These are phyloP conservation scores for Ophiocordyceps australis DNA, from an alignment of 2,329 filamentous ascomycete genomes.

Conservation along the genomic window DNA sequence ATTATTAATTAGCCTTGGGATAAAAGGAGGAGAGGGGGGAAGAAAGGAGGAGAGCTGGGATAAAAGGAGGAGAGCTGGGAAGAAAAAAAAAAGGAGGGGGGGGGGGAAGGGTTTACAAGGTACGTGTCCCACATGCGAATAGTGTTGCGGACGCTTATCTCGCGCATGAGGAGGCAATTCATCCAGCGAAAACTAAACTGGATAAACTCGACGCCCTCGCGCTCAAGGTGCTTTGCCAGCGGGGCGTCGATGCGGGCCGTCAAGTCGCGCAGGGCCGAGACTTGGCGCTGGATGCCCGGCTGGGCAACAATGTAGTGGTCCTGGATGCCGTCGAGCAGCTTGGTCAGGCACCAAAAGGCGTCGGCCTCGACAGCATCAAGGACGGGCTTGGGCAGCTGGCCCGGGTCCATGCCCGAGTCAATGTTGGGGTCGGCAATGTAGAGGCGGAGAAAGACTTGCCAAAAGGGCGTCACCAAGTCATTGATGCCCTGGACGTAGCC, in stretches of 20 bases:
- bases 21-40: neutral
- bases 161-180: constrained; percentile 96
- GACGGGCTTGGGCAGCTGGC: constrained; percentile 76
- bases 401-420: constrained; percentile 89
- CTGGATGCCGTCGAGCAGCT: constrained; percentile 94
- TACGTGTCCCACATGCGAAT: constrained; percentile 99
- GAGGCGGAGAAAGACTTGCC: constrained; percentile 87
- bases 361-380: constrained; percentile 95
- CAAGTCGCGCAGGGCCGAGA: constrained; percentile 72
- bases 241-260: constrained; percentile 75
- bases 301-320: constrained; percentile 98
- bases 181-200: constrained; percentile 99
- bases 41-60: neutral
- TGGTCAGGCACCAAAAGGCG: constrained; percentile 96
- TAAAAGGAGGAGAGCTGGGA: constrained; percentile 3
- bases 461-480: constrained; percentile 92
- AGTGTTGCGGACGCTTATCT: constrained; percentile 90
- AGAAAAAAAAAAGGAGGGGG: neutral
- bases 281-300: constrained; percentile 89
- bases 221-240: constrained; percentile 75
- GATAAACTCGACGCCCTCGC: constrained; percentile 91
- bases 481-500: constrained; percentile 99
- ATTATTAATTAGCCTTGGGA: no score
- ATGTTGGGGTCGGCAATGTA: constrained; percentile 93
- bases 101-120: constrained; percentile 41